A percentile compares a stretch with the other conserved stretches of the same genome.
phyloP scores from a whole-genome alignment of 345 rosid genomes.

The Dipteronia dyeriana region DNA sequence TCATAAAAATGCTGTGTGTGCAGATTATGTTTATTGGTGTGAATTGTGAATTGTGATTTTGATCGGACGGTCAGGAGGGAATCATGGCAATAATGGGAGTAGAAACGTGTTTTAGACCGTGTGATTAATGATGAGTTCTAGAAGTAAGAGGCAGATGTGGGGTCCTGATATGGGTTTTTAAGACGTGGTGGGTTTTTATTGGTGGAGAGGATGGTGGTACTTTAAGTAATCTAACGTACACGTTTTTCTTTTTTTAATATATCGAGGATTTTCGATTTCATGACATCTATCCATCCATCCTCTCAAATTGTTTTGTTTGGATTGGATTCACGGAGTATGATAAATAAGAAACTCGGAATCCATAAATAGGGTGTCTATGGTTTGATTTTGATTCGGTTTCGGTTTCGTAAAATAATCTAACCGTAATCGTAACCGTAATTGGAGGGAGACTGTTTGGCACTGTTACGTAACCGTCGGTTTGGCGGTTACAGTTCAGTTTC shows the following conservation, averaged over 20 bases:
- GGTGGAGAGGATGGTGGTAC: constrained; percentile 12
- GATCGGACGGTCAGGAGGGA: constrained; percentile 36
- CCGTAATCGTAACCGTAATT: too few relatives aligned
- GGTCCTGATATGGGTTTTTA: background rate
- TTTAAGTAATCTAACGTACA: constrained; percentile 16
- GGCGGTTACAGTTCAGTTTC: too few relatives aligned
- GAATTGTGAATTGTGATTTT: background rate
- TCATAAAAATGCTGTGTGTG: background rate
- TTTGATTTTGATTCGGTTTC: too few relatives aligned
- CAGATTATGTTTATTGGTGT: background rate
- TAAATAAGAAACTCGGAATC: too few relatives aligned
- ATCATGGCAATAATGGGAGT: background rate
- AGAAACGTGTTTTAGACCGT: background rate
- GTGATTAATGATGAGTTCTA: background rate
- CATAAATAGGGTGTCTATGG: too few relatives aligned
- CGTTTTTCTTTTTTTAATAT: background rate
- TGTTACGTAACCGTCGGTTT: too few relatives aligned
- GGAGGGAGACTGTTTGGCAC: too few relatives aligned
- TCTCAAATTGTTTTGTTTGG: too few relatives aligned
- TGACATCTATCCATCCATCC: too few relatives aligned
- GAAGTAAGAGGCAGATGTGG: background rate
- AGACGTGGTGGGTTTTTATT: background rate
- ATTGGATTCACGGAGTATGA: too few relatives aligned
- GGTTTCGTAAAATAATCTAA: too few relatives aligned
- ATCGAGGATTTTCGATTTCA: too few relatives aligned